Base-by-base conservation (phyloP, 2,329 filamentous ascomycete genomes). In the Kalmusia sp. region DNA sequence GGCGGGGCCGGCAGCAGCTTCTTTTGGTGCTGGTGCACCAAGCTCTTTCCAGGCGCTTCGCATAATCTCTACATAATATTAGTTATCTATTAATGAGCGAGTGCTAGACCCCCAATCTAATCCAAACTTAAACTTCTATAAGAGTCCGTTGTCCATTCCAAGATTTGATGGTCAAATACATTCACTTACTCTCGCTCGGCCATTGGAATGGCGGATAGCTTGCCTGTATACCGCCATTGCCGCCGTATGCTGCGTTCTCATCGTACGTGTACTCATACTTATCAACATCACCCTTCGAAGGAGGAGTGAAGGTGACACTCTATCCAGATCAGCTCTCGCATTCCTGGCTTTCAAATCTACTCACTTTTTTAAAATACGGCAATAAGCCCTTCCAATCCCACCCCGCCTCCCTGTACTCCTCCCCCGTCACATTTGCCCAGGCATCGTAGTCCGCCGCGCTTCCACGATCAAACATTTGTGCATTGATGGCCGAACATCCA, bases 351-450 rank as follows among this genome's bases (percentile, higher is more conserved):
- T 43, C 27, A 6, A 11, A 14, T 31, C 3, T 25, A 31, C 34
- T 30, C 27, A 52, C 53, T 41, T 59, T 71, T 54, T 56, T 61
- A 53, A 75, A 74, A 55, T 73, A 74, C 8, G 70, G 72, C 28
- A 71, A 49, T 24, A 81, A 52, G 8, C 73, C 73, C 37, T 82
- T 71, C 80, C 81, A 87, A 2, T 76, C 75, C 84, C 84, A 87
- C 1, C 82, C 84, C 17, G 73, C 68, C 33, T 77, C 78, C 11
- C 35, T 14, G 39, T 52, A 57, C 37, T 51, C 51, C 14, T 31
- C 12, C 14, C 55, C 55, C 7, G 45, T 24, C 9, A 58, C 38
- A 6, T 53, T 30, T 2, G 39, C 56, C 84, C 84, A 87, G 3
- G 76, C 76, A 67, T 86, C 80, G 48, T 72, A 73, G 44, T 71